A percentile compares a stretch with the other conserved stretches of the same genome.
Conservation (phyloP, 371 early-diverging fungal genomes). For the Mucor racemosus region DNA sequence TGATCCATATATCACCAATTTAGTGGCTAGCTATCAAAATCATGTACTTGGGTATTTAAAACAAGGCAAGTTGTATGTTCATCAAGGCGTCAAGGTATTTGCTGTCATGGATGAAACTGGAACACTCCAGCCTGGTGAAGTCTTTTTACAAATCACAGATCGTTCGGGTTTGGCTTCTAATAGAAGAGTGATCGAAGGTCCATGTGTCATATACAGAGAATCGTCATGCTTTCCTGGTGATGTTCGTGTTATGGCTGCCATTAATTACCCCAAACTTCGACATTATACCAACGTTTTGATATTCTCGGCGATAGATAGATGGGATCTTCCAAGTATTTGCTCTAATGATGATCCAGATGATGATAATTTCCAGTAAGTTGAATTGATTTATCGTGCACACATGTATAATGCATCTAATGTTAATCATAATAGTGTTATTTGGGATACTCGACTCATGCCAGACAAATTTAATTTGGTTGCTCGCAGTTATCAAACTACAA, state of each 20-base stretch:
- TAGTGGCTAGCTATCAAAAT: slow-evolving; percentile 51
- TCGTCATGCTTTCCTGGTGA: slow-evolving; percentile 84
- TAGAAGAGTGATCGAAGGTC: slow-evolving; percentile 47
- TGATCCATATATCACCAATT: slow-evolving; percentile 62
- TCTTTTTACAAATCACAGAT: slow-evolving; percentile 59
- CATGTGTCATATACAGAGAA: slow-evolving; percentile 61
- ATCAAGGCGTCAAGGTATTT: slow-evolving; percentile 61
- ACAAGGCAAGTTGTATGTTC: slow-evolving; percentile 61
- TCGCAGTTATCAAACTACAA: not conserved
- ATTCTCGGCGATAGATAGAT: slow-evolving; percentile 69
- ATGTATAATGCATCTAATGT: not conserved
- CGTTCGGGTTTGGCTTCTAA: not conserved
- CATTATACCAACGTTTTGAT: slow-evolving; percentile 77
- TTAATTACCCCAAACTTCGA: slow-evolving; percentile 57
- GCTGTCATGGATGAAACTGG: slow-evolving; percentile 82
- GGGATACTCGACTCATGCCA: slow-evolving; percentile 68
- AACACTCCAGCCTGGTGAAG: slow-evolving; percentile 60
- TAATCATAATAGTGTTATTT: slow-evolving; percentile 51
- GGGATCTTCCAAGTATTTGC: slow-evolving; percentile 73
- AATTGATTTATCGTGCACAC: no score
- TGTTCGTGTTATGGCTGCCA: slow-evolving; percentile 65
- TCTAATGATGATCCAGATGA: slow-evolving; percentile 85
- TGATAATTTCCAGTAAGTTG: slow-evolving; percentile 61
- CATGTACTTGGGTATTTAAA: slow-evolving; percentile 58
- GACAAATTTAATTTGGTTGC: not conserved